Conservation (phyloP, 2,329 filamentous ascomycete genomes). For the Stemphylium beticola region DNA sequence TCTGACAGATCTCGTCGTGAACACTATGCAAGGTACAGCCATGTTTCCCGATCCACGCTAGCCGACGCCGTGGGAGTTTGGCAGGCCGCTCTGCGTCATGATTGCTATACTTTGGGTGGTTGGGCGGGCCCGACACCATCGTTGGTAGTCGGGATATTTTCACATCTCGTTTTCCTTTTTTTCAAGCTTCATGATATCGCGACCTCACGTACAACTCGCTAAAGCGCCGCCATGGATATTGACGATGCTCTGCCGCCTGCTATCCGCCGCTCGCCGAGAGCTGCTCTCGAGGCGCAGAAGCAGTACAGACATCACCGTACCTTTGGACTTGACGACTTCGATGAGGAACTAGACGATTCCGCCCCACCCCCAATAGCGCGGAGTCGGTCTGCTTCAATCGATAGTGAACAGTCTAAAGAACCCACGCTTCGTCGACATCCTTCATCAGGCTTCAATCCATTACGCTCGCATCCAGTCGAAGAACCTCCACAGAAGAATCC, state of each 20-base stretch:
- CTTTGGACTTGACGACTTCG: slow-evolving; percentile 13
- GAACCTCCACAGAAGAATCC: slow-evolving; percentile 10
- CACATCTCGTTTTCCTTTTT: slow-evolving; percentile 6
- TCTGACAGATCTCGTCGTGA: slow-evolving; percentile 3
- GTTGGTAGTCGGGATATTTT: slow-evolving; percentile 5
- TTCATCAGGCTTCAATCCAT: slow-evolving; percentile 25
- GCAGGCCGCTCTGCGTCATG: slow-evolving; percentile 16
- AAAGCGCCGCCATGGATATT: slow-evolving; percentile 22
- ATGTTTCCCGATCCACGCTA: slow-evolving; percentile 10
- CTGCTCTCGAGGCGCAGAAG: slow-evolving; percentile 22
- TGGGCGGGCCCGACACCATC: slow-evolving; percentile 8
- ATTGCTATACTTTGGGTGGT: slow-evolving; percentile 1
- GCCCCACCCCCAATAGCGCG: slow-evolving; percentile 26
- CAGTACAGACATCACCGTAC: slow-evolving; percentile 16
- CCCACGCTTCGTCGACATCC: slow-evolving; percentile 9
- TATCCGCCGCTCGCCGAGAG: slow-evolving; percentile 30
- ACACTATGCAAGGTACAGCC: slow-evolving; percentile 14
- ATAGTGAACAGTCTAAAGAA: not conserved
- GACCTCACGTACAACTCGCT: slow-evolving; percentile 6
- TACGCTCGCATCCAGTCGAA: slow-evolving; percentile 26
- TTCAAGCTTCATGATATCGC: slow-evolving; percentile 1
- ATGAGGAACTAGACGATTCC: slow-evolving; percentile 25
- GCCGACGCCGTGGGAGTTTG: slow-evolving; percentile 7
- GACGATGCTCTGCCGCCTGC: slow-evolving; percentile 21
- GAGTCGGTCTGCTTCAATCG: slow-evolving; percentile 17